Conservation (phyloP, 1,139 yeast species). For the Geotrichum bryndzae region DNA sequence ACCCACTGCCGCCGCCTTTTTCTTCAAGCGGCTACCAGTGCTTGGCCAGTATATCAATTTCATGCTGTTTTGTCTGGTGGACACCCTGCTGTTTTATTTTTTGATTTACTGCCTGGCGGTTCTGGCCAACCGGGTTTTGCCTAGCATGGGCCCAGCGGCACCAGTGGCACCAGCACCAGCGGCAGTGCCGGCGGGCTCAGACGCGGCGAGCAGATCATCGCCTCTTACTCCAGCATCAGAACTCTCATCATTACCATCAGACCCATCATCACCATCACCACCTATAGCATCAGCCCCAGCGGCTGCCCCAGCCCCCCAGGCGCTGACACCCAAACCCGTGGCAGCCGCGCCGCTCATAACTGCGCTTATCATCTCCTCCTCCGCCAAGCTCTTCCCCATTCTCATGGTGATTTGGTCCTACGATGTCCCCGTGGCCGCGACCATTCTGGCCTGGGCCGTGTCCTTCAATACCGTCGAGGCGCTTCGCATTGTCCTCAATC, state of each 20-base stretch:
- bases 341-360: slow-evolving; percentile 44
- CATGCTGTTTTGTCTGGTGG: slow-evolving; percentile 54
- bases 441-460: slow-evolving; percentile 56
- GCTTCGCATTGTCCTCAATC: slow-evolving; percentile 47
- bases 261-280: neutral
- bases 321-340: neutral
- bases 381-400: slow-evolving; percentile 83
- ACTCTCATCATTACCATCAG: neutral
- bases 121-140: slow-evolving; percentile 40
- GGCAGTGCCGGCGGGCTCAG: neutral
- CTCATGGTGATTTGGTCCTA: slow-evolving; percentile 96
- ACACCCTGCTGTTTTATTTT: slow-evolving; percentile 50
- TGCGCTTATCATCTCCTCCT: slow-evolving; percentile 67
- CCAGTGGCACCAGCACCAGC: too few relatives aligned
- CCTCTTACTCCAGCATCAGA: neutral
- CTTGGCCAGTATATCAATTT: slow-evolving; percentile 62
- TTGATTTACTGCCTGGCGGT: slow-evolving; percentile 43
- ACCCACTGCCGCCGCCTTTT: slow-evolving; percentile 4
- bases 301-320: neutral
- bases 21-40: slow-evolving; percentile 41
- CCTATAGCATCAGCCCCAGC: slow-evolving; percentile 8
- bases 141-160: neutral
- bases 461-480: slow-evolving; percentile 63
- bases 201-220: slow-evolving; percentile 19
- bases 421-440: slow-evolving; percentile 64